These are phyloP conservation scores for Samsoniella hepiali DNA, from an alignment of 2,329 filamentous ascomycete species.

Conservation along the genomic window DNA sequence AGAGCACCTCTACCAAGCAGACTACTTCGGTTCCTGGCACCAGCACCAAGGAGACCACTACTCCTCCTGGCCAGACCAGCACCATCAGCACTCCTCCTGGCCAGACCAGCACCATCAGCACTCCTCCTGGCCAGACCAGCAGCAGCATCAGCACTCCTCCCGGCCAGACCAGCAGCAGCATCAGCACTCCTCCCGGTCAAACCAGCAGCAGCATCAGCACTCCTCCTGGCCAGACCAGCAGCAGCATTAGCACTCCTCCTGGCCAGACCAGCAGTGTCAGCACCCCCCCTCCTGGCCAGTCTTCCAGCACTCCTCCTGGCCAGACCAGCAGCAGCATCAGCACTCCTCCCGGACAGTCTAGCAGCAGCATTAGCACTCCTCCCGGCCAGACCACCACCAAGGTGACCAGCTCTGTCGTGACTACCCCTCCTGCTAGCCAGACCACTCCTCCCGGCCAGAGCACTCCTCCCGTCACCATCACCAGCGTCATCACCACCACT, in stretches of 20 bases:
- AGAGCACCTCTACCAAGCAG: conserved; percentile 16
- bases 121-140: conserved; percentile 21
- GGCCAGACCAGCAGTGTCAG: conserved; percentile 1
- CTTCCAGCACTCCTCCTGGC: too few relatives aligned
- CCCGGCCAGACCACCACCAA: conserved; percentile 17
- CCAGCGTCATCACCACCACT: conserved; percentile 29
- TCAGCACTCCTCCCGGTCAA: conserved; percentile 9
- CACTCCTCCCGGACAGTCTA: conserved; percentile 14
- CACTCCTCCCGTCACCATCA: conserved; percentile 22
- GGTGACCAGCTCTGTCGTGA: neutral
- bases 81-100: neutral
- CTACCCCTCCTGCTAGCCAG: conserved; percentile 15
- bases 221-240: conserved; percentile 21
- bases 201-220: conserved; percentile 16
- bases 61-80: conserved; percentile 21
- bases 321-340: conserved; percentile 13
- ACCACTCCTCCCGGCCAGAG: conserved; percentile 9
- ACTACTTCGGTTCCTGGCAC: conserved; percentile 21
- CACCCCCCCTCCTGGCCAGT: conserved; percentile 19
- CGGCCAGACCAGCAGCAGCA: conserved; percentile 19
- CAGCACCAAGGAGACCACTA: conserved; percentile 12
- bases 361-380: conserved; percentile 18
- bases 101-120: neutral
- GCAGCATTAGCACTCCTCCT: conserved; percentile 8
- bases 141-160: conserved; percentile 1